Conservation (phyloP, 192 early-diverging fungal species). For the Gaertneriomyces semiglobifer region DNA sequence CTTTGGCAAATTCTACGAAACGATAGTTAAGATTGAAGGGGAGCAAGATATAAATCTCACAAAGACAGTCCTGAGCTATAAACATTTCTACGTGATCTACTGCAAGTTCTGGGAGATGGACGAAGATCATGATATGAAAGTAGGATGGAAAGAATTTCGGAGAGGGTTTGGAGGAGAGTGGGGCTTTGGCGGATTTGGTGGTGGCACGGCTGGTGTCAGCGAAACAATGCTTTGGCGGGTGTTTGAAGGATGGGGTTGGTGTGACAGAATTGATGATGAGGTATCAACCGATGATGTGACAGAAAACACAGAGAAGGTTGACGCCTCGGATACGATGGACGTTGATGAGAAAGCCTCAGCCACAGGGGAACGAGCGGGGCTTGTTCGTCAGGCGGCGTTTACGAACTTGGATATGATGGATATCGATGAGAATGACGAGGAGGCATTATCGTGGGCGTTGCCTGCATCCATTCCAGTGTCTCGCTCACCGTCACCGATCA, state of each 20-base stretch:
- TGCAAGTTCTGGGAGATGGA: slow-evolving; percentile 97
- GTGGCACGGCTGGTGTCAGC: slow-evolving; percentile 38
- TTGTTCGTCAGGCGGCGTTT: not conserved
- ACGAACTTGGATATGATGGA: not conserved
- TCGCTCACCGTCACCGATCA: slow-evolving; percentile 31
- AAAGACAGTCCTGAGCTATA: slow-evolving; percentile 79
- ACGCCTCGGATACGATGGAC: too few relatives aligned
- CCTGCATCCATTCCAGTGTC: slow-evolving; percentile 10
- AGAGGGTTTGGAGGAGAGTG: slow-evolving; percentile 72
- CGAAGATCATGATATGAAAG: slow-evolving; percentile 78
- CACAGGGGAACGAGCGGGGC: too few relatives aligned
- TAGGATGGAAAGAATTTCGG: slow-evolving; percentile 62
- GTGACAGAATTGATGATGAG: slow-evolving; percentile 27
- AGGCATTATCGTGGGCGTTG: not conserved
- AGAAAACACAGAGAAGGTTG: too few relatives aligned
- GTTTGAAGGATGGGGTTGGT: slow-evolving; percentile 58
- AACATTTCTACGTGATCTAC: slow-evolving; percentile 97
- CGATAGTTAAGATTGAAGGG: slow-evolving; percentile 61
- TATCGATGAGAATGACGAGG: not conserved
- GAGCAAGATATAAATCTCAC: slow-evolving; percentile 72
- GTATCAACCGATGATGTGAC: too few relatives aligned
- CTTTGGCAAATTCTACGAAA: slow-evolving; percentile 67
- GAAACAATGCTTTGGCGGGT: slow-evolving; percentile 67
- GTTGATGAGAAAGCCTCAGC: too few relatives aligned
- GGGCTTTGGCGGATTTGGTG: slow-evolving; percentile 26